phyloP scores from a whole-genome alignment of 169 alveolate genomes.

The Besnoitia besnoiti region DNA sequence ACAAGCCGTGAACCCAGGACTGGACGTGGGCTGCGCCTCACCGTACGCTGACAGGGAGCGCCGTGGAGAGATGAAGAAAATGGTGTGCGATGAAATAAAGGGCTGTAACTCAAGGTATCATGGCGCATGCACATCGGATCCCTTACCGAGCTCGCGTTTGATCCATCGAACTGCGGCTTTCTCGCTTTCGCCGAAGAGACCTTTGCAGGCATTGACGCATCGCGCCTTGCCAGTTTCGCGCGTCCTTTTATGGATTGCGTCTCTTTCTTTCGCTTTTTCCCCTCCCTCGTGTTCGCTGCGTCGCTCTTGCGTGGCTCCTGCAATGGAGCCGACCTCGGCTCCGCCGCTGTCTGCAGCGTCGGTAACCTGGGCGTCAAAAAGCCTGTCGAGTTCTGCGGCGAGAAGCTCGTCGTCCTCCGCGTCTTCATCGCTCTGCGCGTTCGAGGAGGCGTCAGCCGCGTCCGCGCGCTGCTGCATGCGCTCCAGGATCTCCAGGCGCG shows the following conservation, averaged over 20 bases:
- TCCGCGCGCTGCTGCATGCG: background rate
- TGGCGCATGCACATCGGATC: too few species aligned
- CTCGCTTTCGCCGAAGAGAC: background rate
- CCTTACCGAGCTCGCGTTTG: background rate
- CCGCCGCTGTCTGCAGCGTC: background rate
- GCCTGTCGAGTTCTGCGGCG: background rate
- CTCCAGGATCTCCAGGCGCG: background rate
- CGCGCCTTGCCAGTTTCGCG: too few species aligned
- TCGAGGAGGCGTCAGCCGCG: too few species aligned
- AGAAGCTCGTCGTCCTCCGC: background rate
- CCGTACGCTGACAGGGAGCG: too few species aligned
- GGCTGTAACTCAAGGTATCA: too few species aligned
- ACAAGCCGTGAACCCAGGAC: too few species aligned
- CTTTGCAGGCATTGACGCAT: background rate
- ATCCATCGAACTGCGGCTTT: background rate
- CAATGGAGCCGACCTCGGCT: background rate
- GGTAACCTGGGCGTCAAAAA: background rate
- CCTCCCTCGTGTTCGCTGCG: background rate
- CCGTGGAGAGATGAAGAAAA: too few species aligned
- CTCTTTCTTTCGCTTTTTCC: background rate
- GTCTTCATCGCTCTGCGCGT: background rate
- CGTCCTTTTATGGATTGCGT: too few species aligned
- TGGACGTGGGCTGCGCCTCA: too few species aligned
- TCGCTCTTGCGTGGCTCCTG: background rate
- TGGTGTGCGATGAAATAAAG: too few species aligned